Base-by-base conservation (phyloP, 148 eudicot species). In the Euryodendron excelsum region DNA sequence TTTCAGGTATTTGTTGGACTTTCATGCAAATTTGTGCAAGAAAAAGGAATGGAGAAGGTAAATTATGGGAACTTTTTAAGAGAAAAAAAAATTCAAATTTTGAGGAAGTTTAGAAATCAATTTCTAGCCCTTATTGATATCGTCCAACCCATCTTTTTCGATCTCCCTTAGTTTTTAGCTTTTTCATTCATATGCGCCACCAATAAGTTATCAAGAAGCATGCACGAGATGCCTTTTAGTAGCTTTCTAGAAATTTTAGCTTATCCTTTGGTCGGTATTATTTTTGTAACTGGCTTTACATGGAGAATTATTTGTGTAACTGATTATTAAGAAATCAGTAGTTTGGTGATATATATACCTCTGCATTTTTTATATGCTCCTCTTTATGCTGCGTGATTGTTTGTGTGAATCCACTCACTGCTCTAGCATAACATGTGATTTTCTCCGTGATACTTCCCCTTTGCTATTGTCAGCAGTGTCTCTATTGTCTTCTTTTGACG, bases 81-180 rank as follows among this genome's bases (percentile, higher is more conserved):
- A n/a, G n/a, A n/a, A n/a, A n/a, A n/a, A n/a, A n/a, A n/a, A n/a
- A n/a, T 3, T 9, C 36, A 44, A 27, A 47, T 78, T 45, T 23
- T 31, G 55, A 68, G 52, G 75, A 33, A 69, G 44, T 28, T 69
- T 31, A 33, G 74, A 31, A 63, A 67, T 37, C 37, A 45, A 25
- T 75, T 80, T 59, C 25, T 68, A 74, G 69, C 58, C 55, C 37
- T 14, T 75, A 59, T 75, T 47, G 48, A 80, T 59, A 80, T 59
- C 33, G 23, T 74, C 18, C 50, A 33, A 56, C 59, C 78, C 66
- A 52, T 64, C 45, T 58, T 53, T 69, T 63, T 59, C 62, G 63
- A 17, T 60, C 72, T 34, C 58, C 69, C 39, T 12, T 69, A 1
- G 31, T 48, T 69, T 60, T 69, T 36, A 60, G 69, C 27, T 48